Conservation (phyloP, 192 early-diverging fungal species). For the Obelidium mucronatum region DNA sequence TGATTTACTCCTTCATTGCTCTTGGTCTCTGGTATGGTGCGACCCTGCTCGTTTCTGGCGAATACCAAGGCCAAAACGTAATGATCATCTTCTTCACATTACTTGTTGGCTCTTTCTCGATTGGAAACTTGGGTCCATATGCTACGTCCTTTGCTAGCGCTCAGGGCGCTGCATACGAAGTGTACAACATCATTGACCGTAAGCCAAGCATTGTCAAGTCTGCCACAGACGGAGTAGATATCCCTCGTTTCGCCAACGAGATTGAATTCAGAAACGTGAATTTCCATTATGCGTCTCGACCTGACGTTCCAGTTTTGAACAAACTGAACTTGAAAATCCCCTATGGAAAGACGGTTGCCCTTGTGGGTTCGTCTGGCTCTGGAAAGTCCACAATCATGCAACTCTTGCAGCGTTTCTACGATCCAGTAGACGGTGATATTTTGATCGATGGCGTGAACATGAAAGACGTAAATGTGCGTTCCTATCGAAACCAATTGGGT, state of each 20-base stretch:
- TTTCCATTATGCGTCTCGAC: conserved; percentile 88
- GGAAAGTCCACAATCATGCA: conserved; percentile 86
- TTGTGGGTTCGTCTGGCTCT: conserved; percentile 88
- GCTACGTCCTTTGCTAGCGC: conserved; percentile 41
- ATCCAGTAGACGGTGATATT: conserved; percentile 60
- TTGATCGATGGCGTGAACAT: conserved; percentile 78
- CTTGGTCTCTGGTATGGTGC: conserved; percentile 81
- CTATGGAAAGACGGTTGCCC: conserved; percentile 86
- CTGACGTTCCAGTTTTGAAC: conserved; percentile 81
- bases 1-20: conserved; percentile 75
- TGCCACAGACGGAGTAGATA: conserved; percentile 68
- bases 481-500: conserved; percentile 80
- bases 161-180: conserved; percentile 41
- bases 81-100: conserved; percentile 46
- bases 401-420: conserved; percentile 88
- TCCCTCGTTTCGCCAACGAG: conserved; percentile 70
- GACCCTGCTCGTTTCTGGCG: conserved; percentile 54
- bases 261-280: conserved; percentile 70
- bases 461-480: conserved; percentile 77
- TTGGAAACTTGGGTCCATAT: conserved; percentile 32
- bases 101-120: conserved; percentile 35
- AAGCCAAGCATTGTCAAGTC: conserved; percentile 44
- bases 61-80: conserved; percentile 49
- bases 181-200: conserved; percentile 53
- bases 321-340: conserved; percentile 72